Evolutionary conservation across 176 grass and related monocot genomes (phyloP).

Genomic region (Paspalum notatum): DNA sequence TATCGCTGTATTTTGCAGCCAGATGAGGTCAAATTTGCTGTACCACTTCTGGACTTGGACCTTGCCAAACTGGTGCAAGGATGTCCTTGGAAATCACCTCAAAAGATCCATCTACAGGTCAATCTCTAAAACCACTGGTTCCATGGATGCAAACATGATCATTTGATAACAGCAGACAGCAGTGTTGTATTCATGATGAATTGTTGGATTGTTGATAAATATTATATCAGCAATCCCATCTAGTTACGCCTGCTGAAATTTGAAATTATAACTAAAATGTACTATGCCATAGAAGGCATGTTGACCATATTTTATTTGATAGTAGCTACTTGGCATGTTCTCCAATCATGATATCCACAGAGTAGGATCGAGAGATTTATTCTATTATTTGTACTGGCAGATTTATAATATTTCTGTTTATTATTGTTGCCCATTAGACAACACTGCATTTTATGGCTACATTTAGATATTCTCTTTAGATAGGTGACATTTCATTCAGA

Average conservation of each 20-base stretch:
- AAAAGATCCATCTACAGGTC: conserved; percentile 90
- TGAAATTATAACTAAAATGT: conserved; percentile 12
- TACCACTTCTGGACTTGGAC: conserved; percentile 85
- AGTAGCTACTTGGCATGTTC: background rate
- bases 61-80: conserved; percentile 71
- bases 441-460: conserved; percentile 4
- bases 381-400: conserved; percentile 2
- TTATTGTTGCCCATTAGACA: background rate
- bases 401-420: conserved; percentile 1
- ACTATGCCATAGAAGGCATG: background rate
- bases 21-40: conserved; percentile 94
- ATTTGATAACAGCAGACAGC: conserved; percentile 39
- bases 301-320: background rate
- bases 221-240: conserved; percentile 5
- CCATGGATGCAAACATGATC: background rate
- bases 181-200: conserved; percentile 15
- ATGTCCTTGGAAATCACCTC: conserved; percentile 86
- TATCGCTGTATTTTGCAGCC: conserved; percentile 49
- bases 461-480: conserved; percentile 37
- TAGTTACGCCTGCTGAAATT: conserved; percentile 10
- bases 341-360: conserved; percentile 22
- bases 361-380: background rate
- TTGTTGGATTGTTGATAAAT: background rate
- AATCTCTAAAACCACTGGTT: conserved; percentile 27
- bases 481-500: conserved; percentile 17